Percentiles rank a stretch among this genome's conserved stretches.
Conservation (phyloP, 2,329 filamentous ascomycete genomes). For the Sclerotinia spermophila region DNA sequence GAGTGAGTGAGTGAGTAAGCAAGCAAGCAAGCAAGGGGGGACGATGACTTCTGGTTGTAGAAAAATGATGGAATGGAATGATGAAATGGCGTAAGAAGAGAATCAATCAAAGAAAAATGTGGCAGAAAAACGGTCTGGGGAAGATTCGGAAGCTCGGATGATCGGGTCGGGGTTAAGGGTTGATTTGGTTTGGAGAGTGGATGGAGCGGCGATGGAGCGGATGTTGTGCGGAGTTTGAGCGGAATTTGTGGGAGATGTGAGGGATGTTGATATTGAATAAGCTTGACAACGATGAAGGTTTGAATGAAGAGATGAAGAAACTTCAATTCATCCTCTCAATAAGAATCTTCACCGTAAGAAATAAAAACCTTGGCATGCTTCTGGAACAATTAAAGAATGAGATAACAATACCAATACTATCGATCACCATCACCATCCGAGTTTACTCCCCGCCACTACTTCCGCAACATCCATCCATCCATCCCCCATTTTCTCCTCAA, state of each 20-base stretch:
- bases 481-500: background rate
- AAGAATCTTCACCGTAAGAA: background rate
- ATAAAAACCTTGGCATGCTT: background rate
- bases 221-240: background rate
- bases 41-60: too few species aligned
- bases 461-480: conserved; percentile 12
- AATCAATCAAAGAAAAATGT: too few species aligned
- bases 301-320: background rate
- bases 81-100: too few species aligned
- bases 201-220: too few species aligned
- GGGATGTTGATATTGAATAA: background rate
- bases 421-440: background rate
- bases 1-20: too few species aligned
- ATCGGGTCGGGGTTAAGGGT: too few species aligned
- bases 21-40: too few species aligned
- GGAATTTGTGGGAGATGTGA: background rate
- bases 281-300: background rate
- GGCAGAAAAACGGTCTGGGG: too few species aligned
- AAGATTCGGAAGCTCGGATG: background rate
- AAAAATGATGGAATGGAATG: too few species aligned
- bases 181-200: too few species aligned
- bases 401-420: background rate
- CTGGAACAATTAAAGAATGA: background rate
- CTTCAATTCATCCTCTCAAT: background rate
- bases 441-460: background rate